Conservation (phyloP, 2,329 filamentous ascomycete genomes). For the Lachnellula suecica region DNA sequence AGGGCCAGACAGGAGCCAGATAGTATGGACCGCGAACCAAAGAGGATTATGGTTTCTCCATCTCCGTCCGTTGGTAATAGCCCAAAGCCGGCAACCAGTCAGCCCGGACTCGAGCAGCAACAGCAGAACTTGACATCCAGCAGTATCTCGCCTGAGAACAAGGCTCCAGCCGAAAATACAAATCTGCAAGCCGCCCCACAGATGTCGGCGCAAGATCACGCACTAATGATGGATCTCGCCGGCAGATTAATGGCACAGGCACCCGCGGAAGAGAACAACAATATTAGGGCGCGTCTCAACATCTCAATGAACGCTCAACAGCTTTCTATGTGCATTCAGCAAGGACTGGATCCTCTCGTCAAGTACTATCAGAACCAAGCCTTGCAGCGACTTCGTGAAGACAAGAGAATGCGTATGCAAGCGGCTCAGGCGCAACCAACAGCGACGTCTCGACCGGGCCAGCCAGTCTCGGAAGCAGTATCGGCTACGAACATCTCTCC, state of each 20-base stretch:
- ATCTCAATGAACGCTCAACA: slow-evolving; percentile 39
- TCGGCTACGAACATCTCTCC: too few relatives aligned
- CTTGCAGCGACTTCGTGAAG: slow-evolving; percentile 19
- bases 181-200: slow-evolving; percentile 17
- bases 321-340: slow-evolving; percentile 42
- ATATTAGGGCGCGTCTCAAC: slow-evolving; percentile 41
- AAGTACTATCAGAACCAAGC: slow-evolving; percentile 41
- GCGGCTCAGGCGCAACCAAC: slow-evolving; percentile 22
- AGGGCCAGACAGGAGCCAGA: too few relatives aligned
- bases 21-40: too few relatives aligned
- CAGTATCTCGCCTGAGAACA: too few relatives aligned
- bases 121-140: too few relatives aligned
- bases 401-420: slow-evolving; percentile 21
- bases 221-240: slow-evolving; percentile 23
- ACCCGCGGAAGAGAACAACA: slow-evolving; percentile 45
- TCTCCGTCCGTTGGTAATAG: too few relatives aligned
- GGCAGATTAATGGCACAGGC: slow-evolving; percentile 32
- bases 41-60: too few relatives aligned
- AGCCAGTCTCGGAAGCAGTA: too few relatives aligned
- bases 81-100: too few relatives aligned
- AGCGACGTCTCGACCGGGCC: slow-evolving; percentile 22
- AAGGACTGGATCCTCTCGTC: slow-evolving; percentile 49
- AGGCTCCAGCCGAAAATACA: too few relatives aligned
- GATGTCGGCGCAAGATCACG: slow-evolving; percentile 24
- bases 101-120: too few relatives aligned